These are phyloP conservation scores for Boletus rufocinnamomeus DNA, from an alignment of 768 basidiomycete genomes.

Conservation along the genomic window DNA sequence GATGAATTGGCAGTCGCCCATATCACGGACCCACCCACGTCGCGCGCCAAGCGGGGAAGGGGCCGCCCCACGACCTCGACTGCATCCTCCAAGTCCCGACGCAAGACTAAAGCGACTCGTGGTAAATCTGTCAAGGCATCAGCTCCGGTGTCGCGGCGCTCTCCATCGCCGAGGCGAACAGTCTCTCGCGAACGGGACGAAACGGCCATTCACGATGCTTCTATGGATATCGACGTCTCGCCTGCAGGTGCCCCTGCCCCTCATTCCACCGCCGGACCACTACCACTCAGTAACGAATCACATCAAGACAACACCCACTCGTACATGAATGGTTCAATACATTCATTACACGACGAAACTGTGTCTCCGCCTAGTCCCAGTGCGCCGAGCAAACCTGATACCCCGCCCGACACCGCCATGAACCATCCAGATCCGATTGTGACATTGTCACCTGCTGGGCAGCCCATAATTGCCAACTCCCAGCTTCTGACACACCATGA, in stretches of 20 bases:
- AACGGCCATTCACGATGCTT: neutral
- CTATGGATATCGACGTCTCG: conserved; percentile 3
- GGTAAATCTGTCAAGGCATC: conserved; percentile 24
- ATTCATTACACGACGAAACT: neutral
- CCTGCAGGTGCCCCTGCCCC: neutral
- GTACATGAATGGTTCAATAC: neutral
- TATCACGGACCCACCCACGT: conserved; percentile 15
- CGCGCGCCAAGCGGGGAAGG: conserved; percentile 22
- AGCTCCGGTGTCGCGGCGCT: conserved; percentile 13
- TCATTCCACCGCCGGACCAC: neutral
- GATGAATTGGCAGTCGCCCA: conserved; percentile 22
- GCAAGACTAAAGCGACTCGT: conserved; percentile 25
- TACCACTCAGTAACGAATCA: neutral
- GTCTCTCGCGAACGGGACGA: conserved; percentile 1
- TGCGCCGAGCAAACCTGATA: neutral
- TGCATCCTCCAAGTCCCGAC: conserved; percentile 24
- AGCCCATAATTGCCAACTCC: conserved; percentile 15
- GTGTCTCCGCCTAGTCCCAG: neutral
- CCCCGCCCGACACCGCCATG: neutral
- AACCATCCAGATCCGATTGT: conserved; percentile 14
- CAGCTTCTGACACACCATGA: conserved; percentile 46
- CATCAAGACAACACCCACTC: neutral
- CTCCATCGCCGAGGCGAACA: conserved; percentile 15
- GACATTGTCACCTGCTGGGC: conserved; percentile 15
- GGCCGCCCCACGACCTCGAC: conserved; percentile 27